These are phyloP conservation scores for Puccinia sorghi DNA, from an alignment of 1,284 basidiomycete genomes.

Conservation along the genomic window DNA sequence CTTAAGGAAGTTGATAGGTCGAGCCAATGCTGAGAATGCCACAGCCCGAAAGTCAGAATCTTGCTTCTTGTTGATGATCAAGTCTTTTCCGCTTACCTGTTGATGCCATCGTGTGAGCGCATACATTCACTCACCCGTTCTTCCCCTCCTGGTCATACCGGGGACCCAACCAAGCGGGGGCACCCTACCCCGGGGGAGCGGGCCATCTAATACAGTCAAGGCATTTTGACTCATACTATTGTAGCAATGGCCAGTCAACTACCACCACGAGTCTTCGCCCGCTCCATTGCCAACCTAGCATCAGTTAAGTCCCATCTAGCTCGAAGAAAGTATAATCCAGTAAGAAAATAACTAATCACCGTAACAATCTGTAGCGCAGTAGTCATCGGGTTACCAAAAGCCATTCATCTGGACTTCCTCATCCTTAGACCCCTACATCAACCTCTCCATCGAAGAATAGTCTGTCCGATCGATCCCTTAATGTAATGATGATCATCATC, in stretches of 20 bases:
- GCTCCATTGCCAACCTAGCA: neutral
- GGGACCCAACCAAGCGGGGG: too few relatives aligned
- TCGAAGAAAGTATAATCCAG: neutral
- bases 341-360: neutral
- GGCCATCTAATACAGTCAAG: too few relatives aligned
- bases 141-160: too few relatives aligned
- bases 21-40: neutral
- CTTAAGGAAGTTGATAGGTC: constrained; percentile 19
- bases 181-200: too few relatives aligned
- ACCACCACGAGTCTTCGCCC: neutral
- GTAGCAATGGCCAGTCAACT: neutral
- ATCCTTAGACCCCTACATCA: constrained; percentile 29
- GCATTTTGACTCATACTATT: too few relatives aligned
- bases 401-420: constrained; percentile 11
- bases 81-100: too few relatives aligned
- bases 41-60: too few relatives aligned
- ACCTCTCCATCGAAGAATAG: constrained; percentile 39
- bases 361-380: constrained; percentile 5
- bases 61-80: too few relatives aligned
- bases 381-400: neutral
- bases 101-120: too few relatives aligned
- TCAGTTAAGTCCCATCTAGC: constrained; percentile 3
- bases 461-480: too few relatives aligned
- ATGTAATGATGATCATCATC: too few relatives aligned
- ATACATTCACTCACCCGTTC: too few relatives aligned